Evolutionary conservation across 1,139 yeast species (phyloP).

Genomic region (Taphrina betulina): DNA sequence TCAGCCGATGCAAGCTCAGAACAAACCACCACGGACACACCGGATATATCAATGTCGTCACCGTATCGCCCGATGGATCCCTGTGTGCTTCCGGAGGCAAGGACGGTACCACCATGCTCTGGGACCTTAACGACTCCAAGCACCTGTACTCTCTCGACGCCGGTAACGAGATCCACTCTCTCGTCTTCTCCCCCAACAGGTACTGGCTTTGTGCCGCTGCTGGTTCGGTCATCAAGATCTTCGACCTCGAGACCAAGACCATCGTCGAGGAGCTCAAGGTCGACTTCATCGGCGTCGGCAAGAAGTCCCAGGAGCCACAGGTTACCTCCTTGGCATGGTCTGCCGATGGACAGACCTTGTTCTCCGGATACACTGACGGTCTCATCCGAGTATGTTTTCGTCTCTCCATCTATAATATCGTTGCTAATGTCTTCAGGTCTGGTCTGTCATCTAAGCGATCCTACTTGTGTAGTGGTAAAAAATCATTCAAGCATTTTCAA

Average conservation of each 20-base stretch:
- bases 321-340: conserved; percentile 99
- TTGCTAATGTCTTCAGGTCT: conserved; percentile 14
- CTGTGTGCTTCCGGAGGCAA: conserved; percentile 99
- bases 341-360: conserved; percentile 99
- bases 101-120: conserved; percentile 97
- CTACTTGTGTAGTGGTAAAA: too few relatives aligned
- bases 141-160: conserved; percentile 93
- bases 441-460: conserved; percentile 26
- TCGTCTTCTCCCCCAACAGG: conserved; percentile 99
- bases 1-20: conserved; percentile 76
- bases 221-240: conserved; percentile 95
- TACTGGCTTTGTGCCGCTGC: conserved; percentile 99
- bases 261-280: conserved; percentile 98
- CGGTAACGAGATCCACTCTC: conserved; percentile 95
- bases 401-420: background rate
- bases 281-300: conserved; percentile 83
- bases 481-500: too few relatives aligned
- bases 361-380: conserved; percentile 99
- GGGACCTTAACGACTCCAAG: conserved; percentile 91
- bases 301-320: conserved; percentile 94
- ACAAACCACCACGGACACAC: conserved; percentile 99
- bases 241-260: conserved; percentile 93
- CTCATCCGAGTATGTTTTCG: conserved; percentile 34
- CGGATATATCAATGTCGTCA: conserved; percentile 96
- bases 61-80: conserved; percentile 99